These are phyloP conservation scores for Stachybotrys chlorohalonatus DNA, from an alignment of 2,329 filamentous ascomycete genomes.

Conservation along the genomic window DNA sequence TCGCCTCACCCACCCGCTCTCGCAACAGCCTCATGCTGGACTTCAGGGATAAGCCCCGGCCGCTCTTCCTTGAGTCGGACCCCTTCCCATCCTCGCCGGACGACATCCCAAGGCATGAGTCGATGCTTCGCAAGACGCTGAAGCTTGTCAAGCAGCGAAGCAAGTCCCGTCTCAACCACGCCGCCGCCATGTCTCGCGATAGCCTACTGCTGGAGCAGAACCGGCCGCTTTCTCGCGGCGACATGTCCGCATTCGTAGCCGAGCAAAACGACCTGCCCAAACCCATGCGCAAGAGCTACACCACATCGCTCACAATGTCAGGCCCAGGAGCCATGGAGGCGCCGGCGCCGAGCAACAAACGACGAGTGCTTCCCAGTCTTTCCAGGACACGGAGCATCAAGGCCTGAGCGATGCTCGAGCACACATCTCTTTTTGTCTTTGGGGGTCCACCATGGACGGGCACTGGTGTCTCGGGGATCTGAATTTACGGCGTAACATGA, in stretches of 20 bases:
- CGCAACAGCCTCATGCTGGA: slow-evolving; percentile 29
- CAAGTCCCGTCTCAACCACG: slow-evolving; percentile 34
- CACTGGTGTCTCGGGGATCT: not conserved
- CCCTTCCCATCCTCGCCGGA: slow-evolving; percentile 36
- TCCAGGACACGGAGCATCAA: not conserved
- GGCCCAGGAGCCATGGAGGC: not conserved
- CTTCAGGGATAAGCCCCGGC: slow-evolving; percentile 20
- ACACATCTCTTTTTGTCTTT: not conserved
- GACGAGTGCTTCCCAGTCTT: not conserved
- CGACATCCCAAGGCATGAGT: slow-evolving; percentile 27
- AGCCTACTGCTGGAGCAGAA: slow-evolving; percentile 10
- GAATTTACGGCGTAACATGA: not conserved
- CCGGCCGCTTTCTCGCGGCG: not conserved
- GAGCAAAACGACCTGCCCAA: not conserved
- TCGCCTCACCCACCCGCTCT: slow-evolving; percentile 29
- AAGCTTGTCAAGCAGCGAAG: slow-evolving; percentile 48
- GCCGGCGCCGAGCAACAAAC: not conserved
- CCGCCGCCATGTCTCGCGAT: slow-evolving; percentile 24
- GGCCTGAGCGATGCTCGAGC: not conserved
- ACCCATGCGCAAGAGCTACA: not conserved
- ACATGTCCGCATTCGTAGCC: not conserved
- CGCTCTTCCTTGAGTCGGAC: slow-evolving; percentile 44
- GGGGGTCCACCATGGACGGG: not conserved
- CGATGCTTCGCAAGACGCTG: slow-evolving; percentile 43
- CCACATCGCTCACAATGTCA: not conserved